Conservation (phyloP, 139 green algal genomes). For the Microglena sp. region DNA sequence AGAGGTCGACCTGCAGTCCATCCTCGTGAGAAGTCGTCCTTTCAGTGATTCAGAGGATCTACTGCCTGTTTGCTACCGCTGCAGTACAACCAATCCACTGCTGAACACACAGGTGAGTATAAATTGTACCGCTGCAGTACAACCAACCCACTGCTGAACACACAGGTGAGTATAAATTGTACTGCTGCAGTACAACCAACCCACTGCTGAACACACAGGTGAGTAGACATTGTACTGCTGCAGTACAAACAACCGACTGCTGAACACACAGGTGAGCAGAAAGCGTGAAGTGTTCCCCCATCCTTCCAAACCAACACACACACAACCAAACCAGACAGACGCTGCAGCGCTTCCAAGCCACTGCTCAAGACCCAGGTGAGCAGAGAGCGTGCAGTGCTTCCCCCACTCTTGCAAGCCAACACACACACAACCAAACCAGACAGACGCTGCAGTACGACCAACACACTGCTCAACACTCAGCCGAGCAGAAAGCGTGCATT, state of each 20-base stretch:
- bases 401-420: too few species aligned
- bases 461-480: too few species aligned
- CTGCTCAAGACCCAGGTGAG: conserved; percentile 46
- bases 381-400: too few species aligned
- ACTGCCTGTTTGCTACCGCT: conserved; percentile 67
- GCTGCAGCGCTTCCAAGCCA: conserved; percentile 54
- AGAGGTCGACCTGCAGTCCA: conserved; percentile 47
- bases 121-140: conserved; percentile 64
- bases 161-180: conserved; percentile 55
- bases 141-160: conserved; percentile 53
- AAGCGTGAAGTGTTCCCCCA: too few species aligned
- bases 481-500: too few species aligned
- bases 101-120: conserved; percentile 50
- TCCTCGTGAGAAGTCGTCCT: conserved; percentile 40
- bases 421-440: too few species aligned
- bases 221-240: conserved; percentile 63
- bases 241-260: conserved; percentile 50
- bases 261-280: conserved; percentile 51
- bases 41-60: conserved; percentile 62
- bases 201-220: conserved; percentile 53
- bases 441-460: too few species aligned
- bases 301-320: too few species aligned
- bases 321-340: too few species aligned
- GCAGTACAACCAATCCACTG: conserved; percentile 54
- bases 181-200: conserved; percentile 59